phyloP scores from a whole-genome alignment of 2,329 filamentous ascomycete genomes.

The Colletotrichum siamense region DNA sequence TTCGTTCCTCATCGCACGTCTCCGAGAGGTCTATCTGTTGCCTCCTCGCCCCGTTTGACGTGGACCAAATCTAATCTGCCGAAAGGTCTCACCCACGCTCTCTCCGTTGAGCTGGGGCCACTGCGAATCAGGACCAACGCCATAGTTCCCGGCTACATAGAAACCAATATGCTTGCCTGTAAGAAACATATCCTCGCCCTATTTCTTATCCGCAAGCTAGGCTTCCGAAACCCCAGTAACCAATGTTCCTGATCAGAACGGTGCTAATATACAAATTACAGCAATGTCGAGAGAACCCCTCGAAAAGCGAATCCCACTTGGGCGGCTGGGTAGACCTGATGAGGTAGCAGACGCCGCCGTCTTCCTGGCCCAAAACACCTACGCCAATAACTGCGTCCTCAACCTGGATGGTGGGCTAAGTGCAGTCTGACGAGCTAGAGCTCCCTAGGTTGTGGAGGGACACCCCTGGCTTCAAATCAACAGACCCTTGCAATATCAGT shows the following conservation, averaged over 20 bases:
- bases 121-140: conserved; percentile 77
- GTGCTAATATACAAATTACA: conserved; percentile 45
- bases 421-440: conserved; percentile 53
- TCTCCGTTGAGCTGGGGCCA: conserved; percentile 66
- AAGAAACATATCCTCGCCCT: conserved; percentile 28
- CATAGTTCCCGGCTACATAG: conserved; percentile 82
- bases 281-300: conserved; percentile 29
- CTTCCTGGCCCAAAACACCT: conserved; percentile 79
- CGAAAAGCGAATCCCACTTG: conserved; percentile 29
- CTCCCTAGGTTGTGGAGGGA: background rate
- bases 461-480: background rate
- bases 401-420: conserved; percentile 87
- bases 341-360: conserved; percentile 84
- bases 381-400: conserved; percentile 86
- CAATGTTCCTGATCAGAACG: background rate
- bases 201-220: background rate
- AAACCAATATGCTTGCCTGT: conserved; percentile 82
- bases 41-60: background rate
- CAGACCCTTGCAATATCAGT: conserved; percentile 40
- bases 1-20: conserved; percentile 3
- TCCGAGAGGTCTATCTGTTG: background rate
- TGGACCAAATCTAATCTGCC: conserved; percentile 6
- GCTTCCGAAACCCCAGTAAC: background rate
- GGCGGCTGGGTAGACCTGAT: conserved; percentile 69
- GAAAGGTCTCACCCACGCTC: conserved; percentile 70